phyloP scores from a whole-genome alignment of 148 eudicot genomes.

The Pouteria glomerata region DNA sequence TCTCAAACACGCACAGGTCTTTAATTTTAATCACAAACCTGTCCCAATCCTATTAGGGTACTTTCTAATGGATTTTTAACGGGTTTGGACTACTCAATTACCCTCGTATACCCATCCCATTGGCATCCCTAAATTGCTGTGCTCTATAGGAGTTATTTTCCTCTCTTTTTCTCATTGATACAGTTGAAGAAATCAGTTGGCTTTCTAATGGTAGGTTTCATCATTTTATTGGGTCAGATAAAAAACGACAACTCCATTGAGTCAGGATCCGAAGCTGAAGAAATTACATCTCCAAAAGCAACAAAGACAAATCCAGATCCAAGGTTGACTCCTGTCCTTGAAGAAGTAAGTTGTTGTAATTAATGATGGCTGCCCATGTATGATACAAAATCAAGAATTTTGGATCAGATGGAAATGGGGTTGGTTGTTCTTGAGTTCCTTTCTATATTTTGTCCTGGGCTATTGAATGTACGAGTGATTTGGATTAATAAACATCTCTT shows the following conservation, averaged over 20 bases:
- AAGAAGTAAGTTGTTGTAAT: conserved; percentile 42
- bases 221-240: conserved; percentile 27
- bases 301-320: conserved; percentile 16
- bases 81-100: too few relatives aligned
- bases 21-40: too few relatives aligned
- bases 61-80: too few relatives aligned
- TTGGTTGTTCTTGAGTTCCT: not conserved
- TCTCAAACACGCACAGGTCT: too few relatives aligned
- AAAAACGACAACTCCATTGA: conserved; percentile 17
- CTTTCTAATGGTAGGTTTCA: conserved; percentile 5
- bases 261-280: conserved; percentile 56
- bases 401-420: conserved; percentile 9
- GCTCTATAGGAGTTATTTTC: not conserved
- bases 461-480: not conserved
- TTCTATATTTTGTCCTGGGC: conserved; percentile 1
- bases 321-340: conserved; percentile 29
- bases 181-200: not conserved
- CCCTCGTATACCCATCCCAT: too few relatives aligned
- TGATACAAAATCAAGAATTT: not conserved
- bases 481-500: not conserved
- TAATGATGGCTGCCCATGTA: conserved; percentile 2
- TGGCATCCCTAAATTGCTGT: not conserved
- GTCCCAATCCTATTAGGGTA: too few relatives aligned
- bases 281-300: conserved; percentile 29
- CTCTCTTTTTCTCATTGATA: not conserved